Percentiles rank a stretch among this genome's conserved stretches.
Evolutionary conservation across 129 eudicot genomes (phyloP).

Genomic region (Flaveria linearis): DNA sequence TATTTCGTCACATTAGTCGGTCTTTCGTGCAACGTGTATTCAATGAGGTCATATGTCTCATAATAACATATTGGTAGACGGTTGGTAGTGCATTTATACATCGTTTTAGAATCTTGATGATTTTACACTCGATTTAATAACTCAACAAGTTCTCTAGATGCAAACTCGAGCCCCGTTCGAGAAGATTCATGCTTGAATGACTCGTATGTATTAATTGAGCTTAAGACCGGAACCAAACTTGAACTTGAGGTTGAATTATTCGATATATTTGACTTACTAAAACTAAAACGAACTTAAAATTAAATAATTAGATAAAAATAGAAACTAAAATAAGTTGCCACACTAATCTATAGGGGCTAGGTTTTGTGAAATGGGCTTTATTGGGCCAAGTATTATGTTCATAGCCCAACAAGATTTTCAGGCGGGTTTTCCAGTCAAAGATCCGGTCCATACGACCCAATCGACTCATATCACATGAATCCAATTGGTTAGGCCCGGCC

Average conservation of each 20-base stretch:
- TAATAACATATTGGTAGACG: neutral
- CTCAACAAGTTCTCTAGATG: neutral
- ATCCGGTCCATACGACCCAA: neutral
- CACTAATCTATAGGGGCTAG: too few relatives aligned
- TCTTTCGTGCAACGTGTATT: slow-evolving; percentile 11
- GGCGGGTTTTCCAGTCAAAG: neutral
- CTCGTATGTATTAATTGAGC: neutral
- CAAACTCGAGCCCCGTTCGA: too few relatives aligned
- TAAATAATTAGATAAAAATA: too few relatives aligned
- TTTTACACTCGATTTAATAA: neutral
- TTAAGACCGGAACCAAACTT: neutral
- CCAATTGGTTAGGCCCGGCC: neutral
- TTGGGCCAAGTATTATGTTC: neutral
- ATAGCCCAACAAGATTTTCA: neutral
- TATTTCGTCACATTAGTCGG: neutral
- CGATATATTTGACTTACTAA: too few relatives aligned
- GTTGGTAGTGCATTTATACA: slow-evolving; percentile 17
- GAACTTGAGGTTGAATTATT: neutral
- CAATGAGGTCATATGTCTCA: slow-evolving; percentile 21
- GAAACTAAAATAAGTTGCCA: too few relatives aligned
- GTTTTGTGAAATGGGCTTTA: too few relatives aligned
- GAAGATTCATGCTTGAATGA: neutral
- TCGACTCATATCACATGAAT: too few relatives aligned
- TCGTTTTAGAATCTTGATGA: neutral
- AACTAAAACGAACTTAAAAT: too few relatives aligned